Evolutionary conservation across 352 stramenopile species (phyloP), one percentile per base, ranked within the genome.

Genomic region (Globisporangium echinulatum): DNA sequence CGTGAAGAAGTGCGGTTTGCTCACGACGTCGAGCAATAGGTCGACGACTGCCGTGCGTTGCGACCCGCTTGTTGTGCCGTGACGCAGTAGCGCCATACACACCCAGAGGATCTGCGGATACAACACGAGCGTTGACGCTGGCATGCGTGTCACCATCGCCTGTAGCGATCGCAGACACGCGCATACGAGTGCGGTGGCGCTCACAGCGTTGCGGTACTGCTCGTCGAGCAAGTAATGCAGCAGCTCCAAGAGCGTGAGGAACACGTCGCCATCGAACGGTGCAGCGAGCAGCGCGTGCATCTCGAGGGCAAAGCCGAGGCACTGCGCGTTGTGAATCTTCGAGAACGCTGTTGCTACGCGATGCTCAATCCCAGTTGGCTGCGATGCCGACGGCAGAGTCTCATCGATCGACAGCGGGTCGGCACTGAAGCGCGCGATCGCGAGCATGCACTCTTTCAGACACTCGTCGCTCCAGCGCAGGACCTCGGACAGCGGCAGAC

Each of bases 41-140:
- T 73, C 60, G 44, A 85, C 52, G 5, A 74, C 66, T 37, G 64
- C 44, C 1, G 62, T 38, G 9, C 78, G 64, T 11, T 80, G 68
- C 9, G 54, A 52, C 4, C 42, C 9, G 40, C 11, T 49, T 59
- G 62, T 43, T 59, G 63, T 66, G 52, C 64, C 67, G 55, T 92
- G 73, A 48, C 83, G 87, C 25, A 94, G 63, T n/a, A 94, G 57
- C 13, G 82, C 78, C 10, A 89, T 67, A 8, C 73, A 71, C 0
- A 90, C 79, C 84, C 82, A 94, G 19, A 90, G 60, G 6, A 94
- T 66, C 64, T 92, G 84, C 1, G 82, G 82, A 40, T 87, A 94
- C n/a, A 94, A 46, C 49, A 72, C 71, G 4, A 92, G 63, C 63
- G 79, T 78, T 8, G 69, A 48, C 2, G 63, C 37, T 9, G 83